Percentiles rank a stretch among this genome's conserved stretches.
These are phyloP conservation scores for Sutorius australiensis DNA, from an alignment of 768 basidiomycete species.

Conservation along the genomic window DNA sequence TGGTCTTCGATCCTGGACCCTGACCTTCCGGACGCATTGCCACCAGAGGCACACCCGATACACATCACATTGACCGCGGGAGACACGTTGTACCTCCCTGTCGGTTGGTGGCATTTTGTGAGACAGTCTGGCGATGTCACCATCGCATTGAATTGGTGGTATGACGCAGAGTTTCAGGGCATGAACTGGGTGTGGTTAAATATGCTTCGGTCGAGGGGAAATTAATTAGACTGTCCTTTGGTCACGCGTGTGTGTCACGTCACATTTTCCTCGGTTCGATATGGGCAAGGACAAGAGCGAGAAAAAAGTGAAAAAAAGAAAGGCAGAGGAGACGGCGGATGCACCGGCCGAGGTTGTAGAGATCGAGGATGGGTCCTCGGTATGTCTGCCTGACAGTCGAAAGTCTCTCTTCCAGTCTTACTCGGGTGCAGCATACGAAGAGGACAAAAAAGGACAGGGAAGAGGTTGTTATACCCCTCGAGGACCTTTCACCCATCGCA, in stretches of 20 bases:
- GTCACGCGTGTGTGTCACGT: slow-evolving; percentile 21
- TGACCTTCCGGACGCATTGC: slow-evolving; percentile 41
- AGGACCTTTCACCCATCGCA: slow-evolving; percentile 91
- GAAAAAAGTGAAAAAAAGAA: slow-evolving; percentile 72
- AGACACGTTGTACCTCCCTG: slow-evolving; percentile 85
- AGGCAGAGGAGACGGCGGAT: slow-evolving; percentile 34
- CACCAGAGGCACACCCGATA: slow-evolving; percentile 58
- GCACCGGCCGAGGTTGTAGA: slow-evolving; percentile 45
- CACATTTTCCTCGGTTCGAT: slow-evolving; percentile 6
- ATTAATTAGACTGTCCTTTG: slow-evolving; percentile 25
- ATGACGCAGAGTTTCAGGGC: slow-evolving; percentile 73
- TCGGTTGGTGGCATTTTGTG: slow-evolving; percentile 93
- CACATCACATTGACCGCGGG: slow-evolving; percentile 63
- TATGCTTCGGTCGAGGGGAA: slow-evolving; percentile 50
- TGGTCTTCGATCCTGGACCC: slow-evolving; percentile 81
- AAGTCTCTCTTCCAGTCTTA: slow-evolving; percentile 29
- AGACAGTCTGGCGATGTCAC: slow-evolving; percentile 60
- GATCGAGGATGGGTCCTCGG: slow-evolving; percentile 37
- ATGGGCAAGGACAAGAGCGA: slow-evolving; percentile 77
- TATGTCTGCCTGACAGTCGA: slow-evolving; percentile 11
- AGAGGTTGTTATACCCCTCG: slow-evolving; percentile 62
- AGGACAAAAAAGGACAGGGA: slow-evolving; percentile 60
- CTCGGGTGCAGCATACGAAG: slow-evolving; percentile 39
- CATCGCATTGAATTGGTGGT: slow-evolving; percentile 88
- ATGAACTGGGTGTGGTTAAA: slow-evolving; percentile 67